These are phyloP conservation scores for Goffeauzyma gilvescens DNA, from an alignment of 768 basidiomycete genomes.

Conservation along the genomic window DNA sequence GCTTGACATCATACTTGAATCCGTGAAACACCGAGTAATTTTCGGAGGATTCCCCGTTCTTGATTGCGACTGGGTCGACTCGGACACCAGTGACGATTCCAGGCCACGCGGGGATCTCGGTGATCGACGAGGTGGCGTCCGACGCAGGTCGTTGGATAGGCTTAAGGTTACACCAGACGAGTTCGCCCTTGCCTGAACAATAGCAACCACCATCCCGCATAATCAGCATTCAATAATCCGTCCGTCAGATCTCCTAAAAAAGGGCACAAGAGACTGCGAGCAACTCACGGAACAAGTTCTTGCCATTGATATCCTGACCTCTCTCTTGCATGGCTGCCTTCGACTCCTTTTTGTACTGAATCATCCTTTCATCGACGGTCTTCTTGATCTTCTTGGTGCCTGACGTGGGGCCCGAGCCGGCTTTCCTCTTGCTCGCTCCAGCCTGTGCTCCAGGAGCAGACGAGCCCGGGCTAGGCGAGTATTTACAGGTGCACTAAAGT, in stretches of 20 bases:
- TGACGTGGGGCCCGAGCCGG: neutral
- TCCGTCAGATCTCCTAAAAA: neutral
- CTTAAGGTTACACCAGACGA: slow-evolving; percentile 1
- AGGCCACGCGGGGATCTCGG: slow-evolving; percentile 3
- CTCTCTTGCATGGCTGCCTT: neutral
- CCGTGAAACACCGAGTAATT: too few relatives aligned
- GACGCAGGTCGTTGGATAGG: neutral
- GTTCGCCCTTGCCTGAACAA: slow-evolving; percentile 1
- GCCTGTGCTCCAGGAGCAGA: neutral
- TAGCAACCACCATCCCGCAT: neutral
- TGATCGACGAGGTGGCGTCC: too few relatives aligned
- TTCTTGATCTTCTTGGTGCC: neutral
- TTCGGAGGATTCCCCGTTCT: too few relatives aligned
- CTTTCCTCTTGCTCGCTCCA: neutral
- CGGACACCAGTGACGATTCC: neutral
- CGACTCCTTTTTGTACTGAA: neutral
- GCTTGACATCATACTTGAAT: too few relatives aligned
- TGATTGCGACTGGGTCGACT: too few relatives aligned
- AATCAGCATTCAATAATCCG: too few relatives aligned
- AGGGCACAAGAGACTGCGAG: neutral
- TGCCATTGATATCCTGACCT: neutral
- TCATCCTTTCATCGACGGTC: neutral
- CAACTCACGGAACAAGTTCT: slow-evolving; percentile 1
- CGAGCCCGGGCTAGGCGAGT: neutral
- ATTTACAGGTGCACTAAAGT: slow-evolving; percentile 6